Evolutionary conservation across 129 eudicot genomes (phyloP), one percentile per base, ranked within the genome.

Genomic region (Gnaphalium uliginosum): DNA sequence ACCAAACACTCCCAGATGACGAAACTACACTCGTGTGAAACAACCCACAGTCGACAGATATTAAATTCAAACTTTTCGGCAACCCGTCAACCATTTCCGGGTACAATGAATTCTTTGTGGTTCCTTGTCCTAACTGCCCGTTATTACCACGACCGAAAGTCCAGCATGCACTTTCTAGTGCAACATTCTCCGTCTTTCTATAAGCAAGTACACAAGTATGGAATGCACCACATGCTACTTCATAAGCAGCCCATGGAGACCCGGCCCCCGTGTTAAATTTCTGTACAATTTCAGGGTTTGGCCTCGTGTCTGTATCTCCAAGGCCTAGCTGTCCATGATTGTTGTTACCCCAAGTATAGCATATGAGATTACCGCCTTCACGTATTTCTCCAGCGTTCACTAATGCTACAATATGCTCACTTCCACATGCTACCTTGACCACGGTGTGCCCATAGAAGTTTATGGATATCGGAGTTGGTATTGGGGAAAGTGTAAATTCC

Each of bases 381-480:
- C 65, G n/a, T 46, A 46, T 46, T 14, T 3, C 53, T 46, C 53
- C 53, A 0, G n/a, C 76, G 67, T 84, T 83, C 48, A 86, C 93
- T 81, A 94, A 84, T 58, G 98, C 93, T 35, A 90, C 88, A 73
- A 94, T 83, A 76, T 94, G 97, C 81, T 91, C 97, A 39, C 86
- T 84, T 77, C 98, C 98, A 79, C 98, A 94, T 10, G 98, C 97
- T 56, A 90, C 98, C 66, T 94, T 94, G 41, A 90, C 88, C 39
- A 94, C 93, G 48, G 87, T 81, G 69, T 84, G 97, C 51, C 92
- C 93, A 18, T 82, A 78, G 85, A 94, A 88, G 63, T 82, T 68
- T 41, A 91, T 58, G 6, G 90, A 89, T 60, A 69, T 27, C 29
- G 98, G 98, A 43, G 76, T 62, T 27, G 81, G 77, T 74, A 75